Evolutionary conservation across 192 early-diverging fungal species (phyloP).

Genomic region (Phycomyces blakesleeanus): DNA sequence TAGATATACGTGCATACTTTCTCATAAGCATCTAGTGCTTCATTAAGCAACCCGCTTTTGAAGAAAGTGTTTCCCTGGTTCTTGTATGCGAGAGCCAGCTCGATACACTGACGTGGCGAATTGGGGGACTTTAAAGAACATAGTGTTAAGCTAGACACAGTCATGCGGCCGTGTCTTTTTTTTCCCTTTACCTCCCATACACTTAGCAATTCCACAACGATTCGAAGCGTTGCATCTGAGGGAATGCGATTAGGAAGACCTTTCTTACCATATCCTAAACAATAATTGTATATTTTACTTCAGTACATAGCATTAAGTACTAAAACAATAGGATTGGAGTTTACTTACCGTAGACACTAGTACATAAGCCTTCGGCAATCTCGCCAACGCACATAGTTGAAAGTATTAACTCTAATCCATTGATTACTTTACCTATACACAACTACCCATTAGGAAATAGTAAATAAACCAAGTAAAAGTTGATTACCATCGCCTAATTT

Average conservation of each 20-base stretch:
- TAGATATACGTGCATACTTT: conserved; percentile 28
- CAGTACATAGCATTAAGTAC: background rate
- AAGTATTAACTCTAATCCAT: conserved; percentile 38
- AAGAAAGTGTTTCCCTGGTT: conserved; percentile 38
- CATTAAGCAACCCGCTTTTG: conserved; percentile 27
- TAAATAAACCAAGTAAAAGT: background rate
- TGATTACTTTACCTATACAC: conserved; percentile 35
- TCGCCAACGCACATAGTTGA: conserved; percentile 45
- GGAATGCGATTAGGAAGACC: conserved; percentile 38
- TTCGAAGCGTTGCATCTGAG: conserved; percentile 35
- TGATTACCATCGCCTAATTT: conserved; percentile 29
- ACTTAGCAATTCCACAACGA: conserved; percentile 39
- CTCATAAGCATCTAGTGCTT: conserved; percentile 35
- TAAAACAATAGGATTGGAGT: background rate
- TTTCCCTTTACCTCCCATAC: conserved; percentile 39
- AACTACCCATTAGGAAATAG: no score
- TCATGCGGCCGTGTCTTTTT: background rate
- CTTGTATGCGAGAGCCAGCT: conserved; percentile 35
- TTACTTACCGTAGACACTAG: conserved; percentile 37
- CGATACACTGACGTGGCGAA: conserved; percentile 30
- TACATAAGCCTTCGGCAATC: conserved; percentile 31
- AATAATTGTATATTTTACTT: background rate
- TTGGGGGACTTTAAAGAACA: conserved; percentile 30
- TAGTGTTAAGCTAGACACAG: no score
- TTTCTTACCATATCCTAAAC: conserved; percentile 31